Evolutionary conservation across 148 eudicot species (phyloP).

Genomic region (Rhododendron williamsianum): DNA sequence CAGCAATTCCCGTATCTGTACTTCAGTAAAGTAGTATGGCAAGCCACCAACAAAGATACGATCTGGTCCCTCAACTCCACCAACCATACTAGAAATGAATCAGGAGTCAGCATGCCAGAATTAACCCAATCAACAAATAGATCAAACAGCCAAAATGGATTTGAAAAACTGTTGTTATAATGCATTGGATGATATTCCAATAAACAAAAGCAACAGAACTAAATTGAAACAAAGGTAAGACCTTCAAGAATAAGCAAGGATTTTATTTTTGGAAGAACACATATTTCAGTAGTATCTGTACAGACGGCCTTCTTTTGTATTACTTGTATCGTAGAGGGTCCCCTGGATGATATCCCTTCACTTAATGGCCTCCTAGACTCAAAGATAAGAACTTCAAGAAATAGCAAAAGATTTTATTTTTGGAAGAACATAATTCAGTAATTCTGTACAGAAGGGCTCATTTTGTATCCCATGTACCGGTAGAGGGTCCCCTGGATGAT

Average conservation of each 20-base stretch:
- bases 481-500: background rate
- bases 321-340: background rate
- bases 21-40: slow-evolving; percentile 83
- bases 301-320: background rate
- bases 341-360: background rate
- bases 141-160: background rate
- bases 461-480: background rate
- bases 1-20: slow-evolving; percentile 72
- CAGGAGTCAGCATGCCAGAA: slow-evolving; percentile 7
- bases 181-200: background rate
- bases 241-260: background rate
- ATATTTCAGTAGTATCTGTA: background rate
- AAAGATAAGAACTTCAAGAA: background rate
- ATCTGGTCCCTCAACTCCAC: slow-evolving; percentile 79
- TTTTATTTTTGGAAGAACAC: background rate
- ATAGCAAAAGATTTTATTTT: background rate
- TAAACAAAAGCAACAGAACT: background rate
- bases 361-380: background rate
- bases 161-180: background rate
- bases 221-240: background rate
- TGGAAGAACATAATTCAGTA: background rate
- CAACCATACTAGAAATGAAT: slow-evolving; percentile 39
- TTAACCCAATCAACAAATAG: background rate
- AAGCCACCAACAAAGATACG: slow-evolving; percentile 93
- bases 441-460: background rate